These are phyloP conservation scores for Leptographium galeiforme DNA, from an alignment of 2,329 filamentous ascomycete species.

Conservation along the genomic window DNA sequence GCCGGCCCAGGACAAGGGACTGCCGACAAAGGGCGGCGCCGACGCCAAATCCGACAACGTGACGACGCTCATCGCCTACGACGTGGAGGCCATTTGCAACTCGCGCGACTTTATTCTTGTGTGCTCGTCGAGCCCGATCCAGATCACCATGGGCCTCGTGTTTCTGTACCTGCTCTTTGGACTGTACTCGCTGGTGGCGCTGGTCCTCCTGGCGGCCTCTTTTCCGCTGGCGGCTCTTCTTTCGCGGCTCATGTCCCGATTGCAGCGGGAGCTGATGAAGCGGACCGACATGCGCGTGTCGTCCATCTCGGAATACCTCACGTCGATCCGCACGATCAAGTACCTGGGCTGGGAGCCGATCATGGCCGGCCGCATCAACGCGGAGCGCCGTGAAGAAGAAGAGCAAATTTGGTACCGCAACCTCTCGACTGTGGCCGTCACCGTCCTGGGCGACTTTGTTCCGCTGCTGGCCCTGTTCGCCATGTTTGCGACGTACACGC, in stretches of 20 bases:
- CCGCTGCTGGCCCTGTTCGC: slow-evolving; percentile 37
- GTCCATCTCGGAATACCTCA: slow-evolving; percentile 42
- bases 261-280: slow-evolving; percentile 37
- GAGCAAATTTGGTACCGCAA: slow-evolving; percentile 39
- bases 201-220: slow-evolving; percentile 30
- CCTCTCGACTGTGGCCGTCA: slow-evolving; percentile 31
- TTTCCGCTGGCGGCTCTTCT: slow-evolving; percentile 37
- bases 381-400: slow-evolving; percentile 36
- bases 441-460: slow-evolving; percentile 36
- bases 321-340: slow-evolving; percentile 44
- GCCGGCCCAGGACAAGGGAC: slow-evolving; percentile 39
- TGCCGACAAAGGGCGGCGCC: slow-evolving; percentile 10
- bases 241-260: slow-evolving; percentile 33
- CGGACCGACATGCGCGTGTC: slow-evolving; percentile 45
- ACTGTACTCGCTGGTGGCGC: slow-evolving; percentile 41
- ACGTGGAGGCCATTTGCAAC: slow-evolving; percentile 40
- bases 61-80: slow-evolving; percentile 37
- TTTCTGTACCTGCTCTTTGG: slow-evolving; percentile 42
- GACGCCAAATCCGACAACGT: slow-evolving; percentile 6
- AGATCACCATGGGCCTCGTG: slow-evolving; percentile 32
- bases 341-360: slow-evolving; percentile 48
- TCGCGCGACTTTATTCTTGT: slow-evolving; percentile 38
- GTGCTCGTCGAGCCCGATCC: slow-evolving; percentile 29
- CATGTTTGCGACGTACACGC: slow-evolving; percentile 40
- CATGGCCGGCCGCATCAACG: slow-evolving; percentile 35